Base-by-base conservation (phyloP, 768 basidiomycete genomes). In the Fibroporia radiculosa region DNA sequence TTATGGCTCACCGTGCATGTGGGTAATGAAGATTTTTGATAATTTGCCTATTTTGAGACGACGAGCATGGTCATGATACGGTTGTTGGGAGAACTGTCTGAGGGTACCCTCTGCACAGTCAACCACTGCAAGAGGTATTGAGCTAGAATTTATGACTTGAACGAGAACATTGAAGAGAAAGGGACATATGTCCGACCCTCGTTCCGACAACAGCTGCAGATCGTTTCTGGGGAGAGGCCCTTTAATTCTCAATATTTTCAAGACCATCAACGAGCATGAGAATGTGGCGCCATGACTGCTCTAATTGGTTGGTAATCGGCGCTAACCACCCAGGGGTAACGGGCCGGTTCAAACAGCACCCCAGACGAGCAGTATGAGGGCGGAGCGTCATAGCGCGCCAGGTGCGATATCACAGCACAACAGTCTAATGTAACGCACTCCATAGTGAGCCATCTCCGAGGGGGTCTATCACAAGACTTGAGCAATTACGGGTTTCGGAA, bases 81-180 rank as follows among this genome's bases (percentile, higher is more conserved):
- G 77, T 47, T 84, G 80, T 4, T 66, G 62, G 14, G 67, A 62
- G 50, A 89, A 80, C 57, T 90, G 86, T 22, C 82, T 70, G 12
- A 75, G 64, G 11, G 86, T 88, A 27, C 88, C 88, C 62, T 89
- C 85, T 12, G 84, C 87, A 62, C 86, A 87, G 59, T 90, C 86
- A 18, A 90, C 72, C 82, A 90, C 85, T 86, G 33, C 16, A 4
- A 40, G 16, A 23, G 23, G 5, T n/a, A 23, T 12, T 47, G 25
- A 47, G 38, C 40, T 14, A 12, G n/a, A n/a, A n/a, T n/a, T n/a
- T n/a, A n/a, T n/a, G n/a, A n/a, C n/a, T n/a, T n/a, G n/a, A n/a
- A n/a, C n/a, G n/a, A n/a, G n/a, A n/a, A n/a, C n/a, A n/a, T n/a
- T n/a, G n/a, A n/a, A n/a, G n/a, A n/a, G n/a, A n/a, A n/a, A n/a